These are phyloP conservation scores for Entomortierella chlamydospora DNA, from an alignment of 192 early-diverging fungal genomes.

Conservation along the genomic window DNA sequence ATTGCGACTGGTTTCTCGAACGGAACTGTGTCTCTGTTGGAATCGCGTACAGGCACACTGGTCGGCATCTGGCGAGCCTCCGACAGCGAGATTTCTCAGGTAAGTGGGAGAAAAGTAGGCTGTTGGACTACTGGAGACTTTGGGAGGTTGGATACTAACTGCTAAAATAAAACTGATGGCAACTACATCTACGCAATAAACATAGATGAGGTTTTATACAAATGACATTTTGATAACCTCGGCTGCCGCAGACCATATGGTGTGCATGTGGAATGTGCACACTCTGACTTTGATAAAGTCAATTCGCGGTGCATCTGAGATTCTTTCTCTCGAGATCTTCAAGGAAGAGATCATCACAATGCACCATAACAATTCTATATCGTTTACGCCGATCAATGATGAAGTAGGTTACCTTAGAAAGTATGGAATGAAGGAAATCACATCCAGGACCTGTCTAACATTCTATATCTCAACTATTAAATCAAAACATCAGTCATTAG, in stretches of 20 bases:
- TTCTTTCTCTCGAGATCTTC: conserved; percentile 67
- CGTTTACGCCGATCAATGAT: conserved; percentile 70
- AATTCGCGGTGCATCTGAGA: conserved; percentile 63
- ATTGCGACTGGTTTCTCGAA: conserved; percentile 66
- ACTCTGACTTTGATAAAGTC: conserved; percentile 62
- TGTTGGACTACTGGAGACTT: no score
- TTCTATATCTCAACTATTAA: no score
- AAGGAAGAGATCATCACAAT: conserved; percentile 72
- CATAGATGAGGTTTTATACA: conserved; percentile 68
- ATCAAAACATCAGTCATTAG: conserved; percentile 55
- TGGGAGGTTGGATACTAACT: no score
- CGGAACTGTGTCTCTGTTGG: conserved; percentile 64
- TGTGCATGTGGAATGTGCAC: conserved; percentile 69
- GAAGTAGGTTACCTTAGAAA: conserved; percentile 55
- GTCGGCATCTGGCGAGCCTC: conserved; percentile 68
- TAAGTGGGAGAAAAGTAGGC: conserved; percentile 22
- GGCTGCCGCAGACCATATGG: conserved; percentile 65
- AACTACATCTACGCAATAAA: no score
- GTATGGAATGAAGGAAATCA: no score
- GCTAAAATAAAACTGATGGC: no score
- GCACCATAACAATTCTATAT: conserved; percentile 67
- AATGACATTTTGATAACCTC: conserved; percentile 65
- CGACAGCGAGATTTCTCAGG: conserved; percentile 66
- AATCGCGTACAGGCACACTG: conserved; percentile 65
- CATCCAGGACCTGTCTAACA: no score